Evolutionary conservation across 306 rosid genomes (phyloP).

Genomic region (Spatholobus suberectus): DNA sequence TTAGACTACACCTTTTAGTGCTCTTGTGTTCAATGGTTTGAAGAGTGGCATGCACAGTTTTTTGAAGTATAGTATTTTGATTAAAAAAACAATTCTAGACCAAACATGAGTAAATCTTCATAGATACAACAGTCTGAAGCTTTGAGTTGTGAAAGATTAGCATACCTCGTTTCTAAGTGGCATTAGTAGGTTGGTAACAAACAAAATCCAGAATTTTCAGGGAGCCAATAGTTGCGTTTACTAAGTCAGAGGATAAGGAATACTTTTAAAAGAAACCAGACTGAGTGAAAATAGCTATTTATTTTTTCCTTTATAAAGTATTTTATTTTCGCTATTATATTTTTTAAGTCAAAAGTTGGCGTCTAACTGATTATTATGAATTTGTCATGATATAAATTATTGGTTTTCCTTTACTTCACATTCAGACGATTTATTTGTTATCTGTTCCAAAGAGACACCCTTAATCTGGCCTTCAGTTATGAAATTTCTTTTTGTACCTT

Average conservation of each 20-base stretch:
- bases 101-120: slow-evolving; percentile 2
- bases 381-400: slow-evolving; percentile 15
- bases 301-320: slow-evolving; percentile 13
- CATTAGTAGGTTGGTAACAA: slow-evolving; percentile 3
- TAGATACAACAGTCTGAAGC: not conserved
- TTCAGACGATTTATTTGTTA: not conserved
- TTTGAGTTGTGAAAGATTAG: slow-evolving; percentile 4
- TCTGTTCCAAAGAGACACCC: not conserved
- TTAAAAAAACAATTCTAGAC: not conserved
- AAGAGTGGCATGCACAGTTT: slow-evolving; percentile 18
- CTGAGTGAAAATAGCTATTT: not conserved
- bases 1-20: not conserved
- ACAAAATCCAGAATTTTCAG: not conserved
- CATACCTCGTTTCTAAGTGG: not conserved
- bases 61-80: not conserved
- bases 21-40: not conserved
- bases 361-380: slow-evolving; percentile 4
- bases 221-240: not conserved
- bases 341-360: not conserved
- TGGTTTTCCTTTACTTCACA: slow-evolving; percentile 29
- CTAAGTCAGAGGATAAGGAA: not conserved
- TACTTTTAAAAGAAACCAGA: not conserved
- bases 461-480: slow-evolving; percentile 22
- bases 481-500: slow-evolving; percentile 39
- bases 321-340: not conserved